A percentile compares a stretch with the other conserved stretches of the same genome.
phyloP scores from a whole-genome alignment of 805 yeast genomes.

The Nakazawaea laoshanensis region DNA sequence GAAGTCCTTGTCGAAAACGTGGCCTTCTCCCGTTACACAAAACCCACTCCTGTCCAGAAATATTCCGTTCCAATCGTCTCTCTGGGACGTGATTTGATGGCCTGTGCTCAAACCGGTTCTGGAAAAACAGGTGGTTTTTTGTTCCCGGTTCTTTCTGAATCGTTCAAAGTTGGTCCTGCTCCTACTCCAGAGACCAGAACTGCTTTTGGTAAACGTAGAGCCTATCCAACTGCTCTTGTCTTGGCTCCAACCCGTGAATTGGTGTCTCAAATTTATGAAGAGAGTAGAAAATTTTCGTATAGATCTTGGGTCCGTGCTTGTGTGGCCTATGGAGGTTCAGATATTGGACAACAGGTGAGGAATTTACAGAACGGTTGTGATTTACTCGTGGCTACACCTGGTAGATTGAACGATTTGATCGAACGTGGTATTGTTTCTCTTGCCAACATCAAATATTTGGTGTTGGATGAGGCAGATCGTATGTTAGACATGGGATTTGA shows the following conservation, averaged over 20 bases:
- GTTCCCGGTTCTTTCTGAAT: conserved; percentile 93
- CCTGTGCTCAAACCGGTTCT: conserved; percentile 97
- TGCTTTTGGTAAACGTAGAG: conserved; percentile 58
- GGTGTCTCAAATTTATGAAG: conserved; percentile 94
- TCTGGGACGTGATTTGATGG: conserved; percentile 87
- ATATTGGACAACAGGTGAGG: conserved; percentile 78
- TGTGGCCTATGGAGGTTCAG: conserved; percentile 99
- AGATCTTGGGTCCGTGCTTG: conserved; percentile 97
- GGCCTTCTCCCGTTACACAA: conserved; percentile 78
- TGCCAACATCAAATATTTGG: conserved; percentile 84
- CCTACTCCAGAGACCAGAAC: conserved; percentile 36
- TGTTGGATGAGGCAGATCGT: conserved; percentile 98
- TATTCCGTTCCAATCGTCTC: conserved; percentile 90
- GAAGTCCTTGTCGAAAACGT: conserved; percentile 80
- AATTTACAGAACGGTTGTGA: conserved; percentile 92
- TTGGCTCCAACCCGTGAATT: conserved; percentile 99
- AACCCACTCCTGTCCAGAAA: conserved; percentile 95
- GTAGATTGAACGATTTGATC: conserved; percentile 92
- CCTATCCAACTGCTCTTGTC: conserved; percentile 88
- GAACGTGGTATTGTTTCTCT: conserved; percentile 93
- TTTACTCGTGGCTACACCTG: conserved; percentile 96
- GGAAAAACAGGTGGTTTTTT: conserved; percentile 99
- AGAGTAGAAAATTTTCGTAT: conserved; percentile 90
- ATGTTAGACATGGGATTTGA: conserved; percentile 99
- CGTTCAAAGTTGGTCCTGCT: conserved; percentile 83